Percentiles rank a stretch among this genome's conserved stretches.
Evolutionary conservation across 2,329 filamentous ascomycete species (phyloP).

Genomic region (Fusarium begoniae): DNA sequence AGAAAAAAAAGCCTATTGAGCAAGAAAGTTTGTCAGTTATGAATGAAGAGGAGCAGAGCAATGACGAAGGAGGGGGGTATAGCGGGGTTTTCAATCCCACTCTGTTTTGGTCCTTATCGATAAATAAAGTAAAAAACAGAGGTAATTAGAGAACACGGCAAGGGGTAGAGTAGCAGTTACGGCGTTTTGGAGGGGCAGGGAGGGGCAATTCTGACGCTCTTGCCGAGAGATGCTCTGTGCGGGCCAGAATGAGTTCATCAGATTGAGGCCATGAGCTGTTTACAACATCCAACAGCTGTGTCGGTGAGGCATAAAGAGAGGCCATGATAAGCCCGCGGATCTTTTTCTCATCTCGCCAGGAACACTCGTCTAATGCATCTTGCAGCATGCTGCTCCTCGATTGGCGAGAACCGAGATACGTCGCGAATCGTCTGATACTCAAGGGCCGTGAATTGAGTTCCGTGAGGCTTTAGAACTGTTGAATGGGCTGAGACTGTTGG

Average conservation of each 20-base stretch:
- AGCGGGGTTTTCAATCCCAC: slow-evolving; percentile 41
- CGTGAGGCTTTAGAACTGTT: slow-evolving; percentile 13
- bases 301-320: slow-evolving; percentile 38
- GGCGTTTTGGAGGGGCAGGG: slow-evolving; percentile 25
- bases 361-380: slow-evolving; percentile 31
- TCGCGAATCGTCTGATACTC: slow-evolving; percentile 22
- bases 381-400: slow-evolving; percentile 30
- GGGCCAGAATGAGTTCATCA: slow-evolving; percentile 38
- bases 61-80: slow-evolving; percentile 35
- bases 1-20: slow-evolving; percentile 36
- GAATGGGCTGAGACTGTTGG: slow-evolving; percentile 37
- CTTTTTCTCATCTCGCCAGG: slow-evolving; percentile 21
- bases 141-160: slow-evolving; percentile 6
- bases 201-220: slow-evolving; percentile 26
- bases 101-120: slow-evolving; percentile 37
- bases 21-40: slow-evolving; percentile 37
- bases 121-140: slow-evolving; percentile 25
- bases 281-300: slow-evolving; percentile 34
- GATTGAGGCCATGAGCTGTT: slow-evolving; percentile 36
- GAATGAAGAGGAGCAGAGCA: slow-evolving; percentile 31
- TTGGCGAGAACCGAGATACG: slow-evolving; percentile 29
- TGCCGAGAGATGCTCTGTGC: slow-evolving; percentile 34
- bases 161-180: slow-evolving; percentile 25
- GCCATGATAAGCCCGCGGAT: slow-evolving; percentile 33
- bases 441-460: slow-evolving; percentile 12